Evolutionary conservation across 2,329 filamentous ascomycete species (phyloP), one percentile per base, ranked within the genome.

Genomic region (Aspergillus sp.): DNA sequence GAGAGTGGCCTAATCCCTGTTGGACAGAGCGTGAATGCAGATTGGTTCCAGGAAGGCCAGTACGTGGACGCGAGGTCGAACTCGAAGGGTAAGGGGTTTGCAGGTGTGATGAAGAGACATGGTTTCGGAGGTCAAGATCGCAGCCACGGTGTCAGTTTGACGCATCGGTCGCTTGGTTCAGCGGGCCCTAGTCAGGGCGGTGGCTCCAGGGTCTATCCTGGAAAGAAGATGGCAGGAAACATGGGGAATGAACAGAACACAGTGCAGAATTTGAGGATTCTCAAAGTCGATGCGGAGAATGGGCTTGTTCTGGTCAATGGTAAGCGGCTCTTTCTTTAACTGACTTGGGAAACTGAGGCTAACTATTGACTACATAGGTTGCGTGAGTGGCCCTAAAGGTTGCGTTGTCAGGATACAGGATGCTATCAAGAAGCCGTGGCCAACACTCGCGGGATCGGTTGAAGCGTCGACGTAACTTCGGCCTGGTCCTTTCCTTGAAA

Each of bases 71-170:
- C 91, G 54, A 84, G 88, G 68, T 88, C 87, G 49, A 86, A 89
- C 70, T 89, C 87, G 66, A 86, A 90, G 72, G 95, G 95, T 53
- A 93, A 91, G 85, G 95, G 95, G 7, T 99, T 97, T 74, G 91
- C 90, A 9, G 95, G 95, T 84, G 95, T 91, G 65, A 99, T 99
- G 95, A 99, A 99, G 86, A 84, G 90, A 66, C 90, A 93, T 79
- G 92, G 92, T 35, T 98, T 95, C 77, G 76, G 81, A 31, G 95
- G 95, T 68, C 95, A 99, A 80, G 89, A 87, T 66, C 90, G 91
- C 57, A 93, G 88, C 67, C 95, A 99, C 84, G 95, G 95, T 84
- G 93, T 96, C 79, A 97, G 93, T 71, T 87, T 92, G 79, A 92
- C 91, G 70, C 95, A 99, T 82, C 86, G 95, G 70, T 90, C 90